phyloP scores from a whole-genome alignment of 2,329 filamentous ascomycete genomes.

The Cryphonectria naterciae region DNA sequence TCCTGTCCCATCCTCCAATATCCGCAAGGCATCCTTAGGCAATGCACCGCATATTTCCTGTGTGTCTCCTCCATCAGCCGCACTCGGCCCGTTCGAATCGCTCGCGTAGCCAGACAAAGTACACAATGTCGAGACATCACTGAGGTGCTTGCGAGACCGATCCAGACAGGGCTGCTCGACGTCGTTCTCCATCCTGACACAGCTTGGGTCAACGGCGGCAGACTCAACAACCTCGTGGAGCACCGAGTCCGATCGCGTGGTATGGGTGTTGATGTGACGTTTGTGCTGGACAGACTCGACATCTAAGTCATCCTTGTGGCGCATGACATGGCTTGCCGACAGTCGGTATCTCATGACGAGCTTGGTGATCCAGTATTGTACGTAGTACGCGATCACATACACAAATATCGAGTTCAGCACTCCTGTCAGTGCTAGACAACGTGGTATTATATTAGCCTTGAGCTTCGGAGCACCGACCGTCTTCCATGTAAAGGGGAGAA shows the following conservation, averaged over 20 bases:
- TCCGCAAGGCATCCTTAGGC: background rate
- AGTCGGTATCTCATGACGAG: slow-evolving; percentile 1
- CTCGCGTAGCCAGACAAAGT: slow-evolving; percentile 19
- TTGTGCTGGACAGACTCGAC: background rate
- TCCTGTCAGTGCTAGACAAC: slow-evolving; percentile 37
- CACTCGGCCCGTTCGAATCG: slow-evolving; percentile 6
- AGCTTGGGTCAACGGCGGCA: background rate
- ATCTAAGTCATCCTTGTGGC: slow-evolving; percentile 22
- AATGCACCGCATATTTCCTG: background rate
- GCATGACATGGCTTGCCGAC: background rate
- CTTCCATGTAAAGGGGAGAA: background rate
- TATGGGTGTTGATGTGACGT: too few species aligned
- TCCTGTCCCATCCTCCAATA: slow-evolving; percentile 6
- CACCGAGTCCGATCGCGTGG: background rate
- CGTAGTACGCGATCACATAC: slow-evolving; percentile 35
- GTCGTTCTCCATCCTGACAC: background rate
- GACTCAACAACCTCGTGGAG: background rate
- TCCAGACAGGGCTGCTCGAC: background rate
- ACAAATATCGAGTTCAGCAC: slow-evolving; percentile 37
- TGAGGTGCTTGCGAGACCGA: slow-evolving; percentile 30
- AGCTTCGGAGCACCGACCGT: background rate
- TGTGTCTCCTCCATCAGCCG: background rate
- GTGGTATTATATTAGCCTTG: slow-evolving; percentile 1
- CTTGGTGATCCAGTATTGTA: slow-evolving; percentile 33
- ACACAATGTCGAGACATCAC: slow-evolving; percentile 31